Conservation (phyloP, 2,329 filamentous ascomycete genomes). For the Fusarium secorum region DNA sequence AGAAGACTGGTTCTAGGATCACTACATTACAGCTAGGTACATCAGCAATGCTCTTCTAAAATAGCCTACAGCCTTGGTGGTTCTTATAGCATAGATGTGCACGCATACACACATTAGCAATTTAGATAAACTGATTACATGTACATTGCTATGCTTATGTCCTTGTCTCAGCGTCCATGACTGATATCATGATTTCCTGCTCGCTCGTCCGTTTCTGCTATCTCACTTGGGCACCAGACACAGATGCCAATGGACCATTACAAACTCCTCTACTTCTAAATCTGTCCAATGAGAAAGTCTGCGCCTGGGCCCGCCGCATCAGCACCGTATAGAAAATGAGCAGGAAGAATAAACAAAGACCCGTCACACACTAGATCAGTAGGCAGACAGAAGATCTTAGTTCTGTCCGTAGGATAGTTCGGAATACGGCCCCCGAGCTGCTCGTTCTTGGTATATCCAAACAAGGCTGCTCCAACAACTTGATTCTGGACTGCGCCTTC, state of each 20-base stretch:
- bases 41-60: neutral
- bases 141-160: no score
- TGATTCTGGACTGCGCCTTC: neutral
- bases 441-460: conserved; percentile 5
- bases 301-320: neutral
- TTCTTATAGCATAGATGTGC: no score
- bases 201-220: fast-evolving
- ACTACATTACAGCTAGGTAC: neutral
- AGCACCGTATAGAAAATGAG: neutral
- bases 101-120: no score
- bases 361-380: neutral
- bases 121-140: no score
- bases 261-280: neutral
- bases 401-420: neutral
- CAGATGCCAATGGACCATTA: fast-evolving
- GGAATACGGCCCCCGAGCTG: neutral
- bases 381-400: neutral
- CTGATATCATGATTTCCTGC: fast-evolving
- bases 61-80: no score
- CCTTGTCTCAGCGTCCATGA: no score
- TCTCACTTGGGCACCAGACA: fast-evolving
- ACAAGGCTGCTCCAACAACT: neutral
- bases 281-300: neutral
- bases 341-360: neutral
- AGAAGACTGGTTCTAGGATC: neutral